phyloP scores from a whole-genome alignment of 2,329 filamentous ascomycete genomes.

The Stromatinia cepivora region DNA sequence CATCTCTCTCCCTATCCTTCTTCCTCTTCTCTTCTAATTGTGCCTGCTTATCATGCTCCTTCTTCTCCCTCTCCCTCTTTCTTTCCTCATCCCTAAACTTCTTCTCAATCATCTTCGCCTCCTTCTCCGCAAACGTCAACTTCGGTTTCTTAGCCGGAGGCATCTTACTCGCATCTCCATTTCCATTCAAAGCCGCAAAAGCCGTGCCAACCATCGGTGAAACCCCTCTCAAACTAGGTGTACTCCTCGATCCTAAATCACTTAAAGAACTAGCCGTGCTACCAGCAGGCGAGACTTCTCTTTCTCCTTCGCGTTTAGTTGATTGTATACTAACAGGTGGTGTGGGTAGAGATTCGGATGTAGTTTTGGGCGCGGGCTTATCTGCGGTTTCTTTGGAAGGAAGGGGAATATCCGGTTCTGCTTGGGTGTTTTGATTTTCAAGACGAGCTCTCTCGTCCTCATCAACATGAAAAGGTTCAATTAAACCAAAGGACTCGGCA shows the following conservation, averaged over 20 bases:
- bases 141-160: constrained; percentile 36
- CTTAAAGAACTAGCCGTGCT: constrained; percentile 32
- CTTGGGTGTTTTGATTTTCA: not conserved
- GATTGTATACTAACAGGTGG: constrained; percentile 15
- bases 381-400: constrained; percentile 3
- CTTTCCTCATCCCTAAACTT: constrained; percentile 37
- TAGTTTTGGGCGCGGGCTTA: not conserved
- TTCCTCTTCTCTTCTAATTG: constrained; percentile 39
- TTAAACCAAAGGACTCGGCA: constrained; percentile 11
- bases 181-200: constrained; percentile 30
- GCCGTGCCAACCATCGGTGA: constrained; percentile 25
- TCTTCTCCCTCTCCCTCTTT: constrained; percentile 40
- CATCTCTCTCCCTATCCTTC: constrained; percentile 43
- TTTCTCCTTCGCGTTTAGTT: not conserved
- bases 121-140: constrained; percentile 37
- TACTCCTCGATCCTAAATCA: constrained; percentile 30
- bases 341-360: not conserved
- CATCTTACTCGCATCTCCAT: constrained; percentile 24
- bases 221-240: constrained; percentile 23
- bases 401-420: not conserved
- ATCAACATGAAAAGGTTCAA: constrained; percentile 7
- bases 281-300: constrained; percentile 29
- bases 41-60: constrained; percentile 38
- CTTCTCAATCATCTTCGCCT: constrained; percentile 44
- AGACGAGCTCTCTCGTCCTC: not conserved